Evolutionary conservation across 139 green algal species (phyloP), one percentile per base, ranked within the genome.

Genomic region (Pleodorina starrii): DNA sequence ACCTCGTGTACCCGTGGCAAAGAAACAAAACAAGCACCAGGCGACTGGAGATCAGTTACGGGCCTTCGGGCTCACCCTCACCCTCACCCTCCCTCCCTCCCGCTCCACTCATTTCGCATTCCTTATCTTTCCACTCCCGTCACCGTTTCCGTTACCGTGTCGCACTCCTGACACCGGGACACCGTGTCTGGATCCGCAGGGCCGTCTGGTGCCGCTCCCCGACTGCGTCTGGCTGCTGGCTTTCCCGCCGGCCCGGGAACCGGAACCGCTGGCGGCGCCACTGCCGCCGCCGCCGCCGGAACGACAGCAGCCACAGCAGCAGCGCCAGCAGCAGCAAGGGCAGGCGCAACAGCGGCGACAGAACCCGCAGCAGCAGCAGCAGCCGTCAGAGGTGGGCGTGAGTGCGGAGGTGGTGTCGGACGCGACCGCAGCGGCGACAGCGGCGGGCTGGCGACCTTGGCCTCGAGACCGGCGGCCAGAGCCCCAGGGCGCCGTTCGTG

Each of bases 221-320:
- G 72, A 35, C 9, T 59, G 40, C 23, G 72, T 23, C 6, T 57
- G 72, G 72, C 23, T 80, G 72, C 72, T 80, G 42, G 72, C 72
- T 17, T 35, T 80, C 23, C 72, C 72, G 43, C 72, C 72, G 10
- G 36, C 69, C 69, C 2, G 10, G 25, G 32, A 25, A 44, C 14
- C 32, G n/a, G n/a, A n/a, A n/a, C n/a, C n/a, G n/a, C n/a, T n/a
- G n/a, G n/a, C n/a, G n/a, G n/a, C n/a, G n/a, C n/a, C n/a, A n/a
- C n/a, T n/a, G n/a, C n/a, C n/a, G n/a, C n/a, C n/a, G n/a, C n/a
- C n/a, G n/a, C n/a, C n/a, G n/a, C n/a, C n/a, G n/a, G n/a, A n/a
- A n/a, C n/a, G n/a, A n/a, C n/a, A n/a, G n/a, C n/a, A 48, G 36
- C 69, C 32, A 77, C 35, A 77, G 32, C 69, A 77, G 69, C 32